Conservation (phyloP, 257 asterid genomes). For the Salvia rosmarinus region DNA sequence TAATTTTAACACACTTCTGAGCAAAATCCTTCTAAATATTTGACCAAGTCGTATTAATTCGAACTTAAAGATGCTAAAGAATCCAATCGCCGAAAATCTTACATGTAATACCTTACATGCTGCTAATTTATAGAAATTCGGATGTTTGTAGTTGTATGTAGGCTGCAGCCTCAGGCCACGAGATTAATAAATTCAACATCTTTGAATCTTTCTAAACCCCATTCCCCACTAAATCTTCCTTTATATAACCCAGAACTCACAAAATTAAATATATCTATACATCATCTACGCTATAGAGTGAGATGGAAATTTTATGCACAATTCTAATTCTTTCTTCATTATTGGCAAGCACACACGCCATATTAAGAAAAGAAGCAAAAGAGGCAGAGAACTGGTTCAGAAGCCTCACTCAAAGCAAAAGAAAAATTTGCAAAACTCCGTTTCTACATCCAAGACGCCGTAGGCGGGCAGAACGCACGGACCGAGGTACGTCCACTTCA, state of each 20-base stretch:
- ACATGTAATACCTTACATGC: not conserved
- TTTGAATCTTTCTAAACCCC: conserved; percentile 23
- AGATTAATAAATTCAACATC: not conserved
- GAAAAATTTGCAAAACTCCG: conserved; percentile 24
- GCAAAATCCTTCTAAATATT: not conserved
- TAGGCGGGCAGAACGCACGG: conserved; percentile 36
- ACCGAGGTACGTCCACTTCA: conserved; percentile 17
- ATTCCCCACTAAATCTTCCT: not conserved
- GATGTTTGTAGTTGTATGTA: not conserved
- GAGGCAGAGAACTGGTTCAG: conserved; percentile 32
- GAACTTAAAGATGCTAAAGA: not conserved
- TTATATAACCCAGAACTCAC: not conserved
- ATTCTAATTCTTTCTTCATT: conserved; percentile 10
- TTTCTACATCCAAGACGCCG: conserved; percentile 35
- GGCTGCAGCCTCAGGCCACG: not conserved
- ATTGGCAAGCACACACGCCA: not conserved
- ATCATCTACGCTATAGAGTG: not conserved
- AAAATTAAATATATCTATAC: too few species aligned
- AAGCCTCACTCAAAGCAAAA: conserved; percentile 4
- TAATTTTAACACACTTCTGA: too few species aligned
- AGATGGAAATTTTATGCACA: conserved; percentile 2
- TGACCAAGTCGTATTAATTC: not conserved
- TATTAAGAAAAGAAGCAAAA: not conserved
- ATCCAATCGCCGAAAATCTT: not conserved
- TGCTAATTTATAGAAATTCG: not conserved